Evolutionary conservation across 805 yeast species (phyloP).

Genomic region (Priceomyces fermenticarens): DNA sequence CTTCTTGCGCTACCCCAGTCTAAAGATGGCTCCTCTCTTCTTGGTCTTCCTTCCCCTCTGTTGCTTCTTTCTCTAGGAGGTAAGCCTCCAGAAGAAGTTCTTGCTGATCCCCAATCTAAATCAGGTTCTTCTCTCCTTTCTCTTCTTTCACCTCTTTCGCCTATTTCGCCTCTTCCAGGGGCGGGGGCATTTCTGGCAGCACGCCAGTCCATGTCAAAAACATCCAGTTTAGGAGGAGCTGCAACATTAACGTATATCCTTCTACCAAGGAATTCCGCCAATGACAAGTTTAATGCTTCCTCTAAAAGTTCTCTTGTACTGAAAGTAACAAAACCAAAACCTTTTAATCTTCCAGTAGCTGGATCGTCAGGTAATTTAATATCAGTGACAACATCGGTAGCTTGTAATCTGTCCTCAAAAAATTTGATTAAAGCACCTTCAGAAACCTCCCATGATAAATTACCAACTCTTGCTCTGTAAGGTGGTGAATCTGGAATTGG

Average conservation of each 20-base stretch:
- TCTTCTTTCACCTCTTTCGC: constrained; percentile 20
- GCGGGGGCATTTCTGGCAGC: constrained; percentile 24
- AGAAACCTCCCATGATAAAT: constrained; percentile 76
- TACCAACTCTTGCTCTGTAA: constrained; percentile 81
- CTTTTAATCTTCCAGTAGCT: constrained; percentile 58
- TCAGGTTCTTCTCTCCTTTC: constrained; percentile 35
- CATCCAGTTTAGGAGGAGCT: constrained; percentile 50
- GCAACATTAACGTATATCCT: constrained; percentile 55
- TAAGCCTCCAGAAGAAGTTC: constrained; percentile 25
- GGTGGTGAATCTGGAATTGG: constrained; percentile 94
- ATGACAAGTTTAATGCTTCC: constrained; percentile 48
- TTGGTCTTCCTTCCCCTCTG: constrained; percentile 21
- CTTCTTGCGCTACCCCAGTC: constrained; percentile 57
- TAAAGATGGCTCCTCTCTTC: constrained; percentile 53
- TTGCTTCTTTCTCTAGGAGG: constrained; percentile 36
- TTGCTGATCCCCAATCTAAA: constrained; percentile 48
- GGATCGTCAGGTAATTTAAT: constrained; percentile 72
- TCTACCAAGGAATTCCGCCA: constrained; percentile 46
- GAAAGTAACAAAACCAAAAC: constrained; percentile 55
- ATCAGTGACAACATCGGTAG: constrained; percentile 50
- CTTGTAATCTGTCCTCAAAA: constrained; percentile 56
- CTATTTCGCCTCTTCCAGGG: constrained; percentile 13
- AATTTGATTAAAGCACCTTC: constrained; percentile 64
- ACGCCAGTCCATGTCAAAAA: constrained; percentile 47
- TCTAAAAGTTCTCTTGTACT: constrained; percentile 44